Evolutionary conservation across 1,284 basidiomycete genomes (phyloP).

Genomic region (Trametes pubescens): DNA sequence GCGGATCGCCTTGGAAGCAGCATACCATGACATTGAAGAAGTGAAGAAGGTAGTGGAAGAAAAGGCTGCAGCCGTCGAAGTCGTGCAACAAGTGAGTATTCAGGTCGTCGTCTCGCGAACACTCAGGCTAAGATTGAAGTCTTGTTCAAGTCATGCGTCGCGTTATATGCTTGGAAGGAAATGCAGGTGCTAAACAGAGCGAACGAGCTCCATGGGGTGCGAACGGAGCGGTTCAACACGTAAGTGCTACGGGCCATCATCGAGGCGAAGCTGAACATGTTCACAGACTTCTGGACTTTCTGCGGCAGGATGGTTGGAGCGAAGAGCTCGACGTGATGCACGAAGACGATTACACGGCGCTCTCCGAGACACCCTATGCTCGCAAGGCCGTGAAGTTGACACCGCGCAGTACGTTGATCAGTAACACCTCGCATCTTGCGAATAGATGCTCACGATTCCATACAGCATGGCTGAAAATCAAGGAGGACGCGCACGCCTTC

Average conservation of each 20-base stretch:
- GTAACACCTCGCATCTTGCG: background rate
- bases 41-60: background rate
- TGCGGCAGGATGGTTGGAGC: background rate
- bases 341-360: background rate
- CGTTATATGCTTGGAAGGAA: background rate
- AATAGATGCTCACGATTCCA: too few relatives aligned
- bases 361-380: background rate
- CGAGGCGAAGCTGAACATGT: background rate
- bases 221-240: background rate
- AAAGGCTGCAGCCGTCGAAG: background rate
- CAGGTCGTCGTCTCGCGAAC: background rate
- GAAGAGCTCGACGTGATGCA: conserved; percentile 2
- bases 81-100: background rate
- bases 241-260: background rate
- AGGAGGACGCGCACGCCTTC: background rate
- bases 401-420: background rate
- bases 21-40: background rate
- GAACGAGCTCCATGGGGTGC: background rate
- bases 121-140: background rate
- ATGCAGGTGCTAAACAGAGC: background rate
- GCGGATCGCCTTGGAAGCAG: background rate
- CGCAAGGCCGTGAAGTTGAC: background rate
- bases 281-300: background rate
- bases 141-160: background rate
- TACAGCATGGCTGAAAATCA: background rate